phyloP scores from a whole-genome alignment of 1,139 yeast species.

The Blastobotrys illinoisensis region DNA sequence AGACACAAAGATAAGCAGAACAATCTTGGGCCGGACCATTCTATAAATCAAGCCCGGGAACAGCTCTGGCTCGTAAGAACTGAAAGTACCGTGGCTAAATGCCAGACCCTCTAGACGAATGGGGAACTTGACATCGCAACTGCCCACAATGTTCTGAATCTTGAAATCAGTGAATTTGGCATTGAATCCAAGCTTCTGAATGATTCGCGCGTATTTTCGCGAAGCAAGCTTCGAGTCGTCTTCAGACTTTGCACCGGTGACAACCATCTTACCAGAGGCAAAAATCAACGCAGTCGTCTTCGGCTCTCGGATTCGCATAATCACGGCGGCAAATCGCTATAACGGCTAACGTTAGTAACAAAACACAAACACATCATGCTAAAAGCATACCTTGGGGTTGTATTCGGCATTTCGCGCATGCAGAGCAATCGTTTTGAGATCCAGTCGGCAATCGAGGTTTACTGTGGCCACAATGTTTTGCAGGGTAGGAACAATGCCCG shows the following conservation, averaged over 20 bases:
- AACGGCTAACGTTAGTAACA: constrained; percentile 15
- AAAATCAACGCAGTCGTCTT: constrained; percentile 96
- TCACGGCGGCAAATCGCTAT: constrained; percentile 98
- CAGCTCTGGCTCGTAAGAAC: constrained; percentile 95
- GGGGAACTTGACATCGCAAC: constrained; percentile 93
- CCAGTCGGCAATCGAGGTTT: constrained; percentile 90
- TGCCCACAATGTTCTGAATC: constrained; percentile 97
- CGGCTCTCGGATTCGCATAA: constrained; percentile 98
- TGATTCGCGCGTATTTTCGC: constrained; percentile 94
- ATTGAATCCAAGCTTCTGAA: constrained; percentile 94
- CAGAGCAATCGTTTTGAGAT: constrained; percentile 91
- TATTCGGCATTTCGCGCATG: constrained; percentile 99
- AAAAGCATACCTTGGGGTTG: constrained; percentile 55
- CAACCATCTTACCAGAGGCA: constrained; percentile 99
- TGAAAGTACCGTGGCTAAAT: constrained; percentile 97
- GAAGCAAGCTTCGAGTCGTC: constrained; percentile 97
- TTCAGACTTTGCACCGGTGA: constrained; percentile 98
- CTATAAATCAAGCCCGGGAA: constrained; percentile 98
- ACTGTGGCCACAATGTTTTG: constrained; percentile 91
- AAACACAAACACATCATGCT: neutral
- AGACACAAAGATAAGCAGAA: constrained; percentile 87
- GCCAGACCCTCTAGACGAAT: constrained; percentile 97
- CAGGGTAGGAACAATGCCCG: constrained; percentile 16
- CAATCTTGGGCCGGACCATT: constrained; percentile 99
- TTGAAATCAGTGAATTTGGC: constrained; percentile 90